phyloP scores from a whole-genome alignment of 345 rosid species.

The Gossypium rotundifolium region DNA sequence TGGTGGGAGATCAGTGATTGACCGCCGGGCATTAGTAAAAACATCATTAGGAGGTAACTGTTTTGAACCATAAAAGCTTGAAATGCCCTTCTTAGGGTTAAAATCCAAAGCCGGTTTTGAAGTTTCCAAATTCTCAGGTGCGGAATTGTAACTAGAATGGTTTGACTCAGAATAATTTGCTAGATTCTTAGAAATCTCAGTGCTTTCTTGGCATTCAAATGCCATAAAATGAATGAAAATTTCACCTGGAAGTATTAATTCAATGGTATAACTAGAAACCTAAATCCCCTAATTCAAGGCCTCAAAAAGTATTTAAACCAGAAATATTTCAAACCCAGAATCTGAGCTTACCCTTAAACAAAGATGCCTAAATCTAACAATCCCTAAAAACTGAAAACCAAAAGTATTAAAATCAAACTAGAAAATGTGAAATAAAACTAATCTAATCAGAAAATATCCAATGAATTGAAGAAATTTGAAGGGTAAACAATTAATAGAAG shows the following conservation, averaged over 20 bases:
- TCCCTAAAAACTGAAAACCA: background rate
- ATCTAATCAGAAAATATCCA: background rate
- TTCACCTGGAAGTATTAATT: background rate
- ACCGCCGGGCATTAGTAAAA: conserved; percentile 21
- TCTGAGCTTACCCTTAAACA: background rate
- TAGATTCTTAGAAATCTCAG: conserved; percentile 26
- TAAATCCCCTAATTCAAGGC: background rate
- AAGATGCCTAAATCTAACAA: conserved; percentile 2
- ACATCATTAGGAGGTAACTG: conserved; percentile 33
- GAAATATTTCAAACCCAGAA: background rate
- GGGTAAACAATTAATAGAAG: background rate
- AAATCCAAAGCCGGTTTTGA: conserved; percentile 18
- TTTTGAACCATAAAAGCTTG: conserved; percentile 22
- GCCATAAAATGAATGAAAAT: conserved; percentile 52
- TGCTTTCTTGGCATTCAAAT: conserved; percentile 66
- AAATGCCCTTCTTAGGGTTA: conserved; percentile 25
- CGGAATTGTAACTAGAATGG: conserved; percentile 6
- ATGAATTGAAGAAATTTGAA: background rate
- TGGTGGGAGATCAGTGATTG: conserved; percentile 74
- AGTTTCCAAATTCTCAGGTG: conserved; percentile 23
- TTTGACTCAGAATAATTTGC: conserved; percentile 16
- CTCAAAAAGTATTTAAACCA: background rate
- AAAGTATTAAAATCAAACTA: background rate
- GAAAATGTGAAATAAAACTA: background rate
- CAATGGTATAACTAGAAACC: background rate